phyloP scores from a whole-genome alignment of 176 grass and related monocot species.

The Calamus simplicifolius region DNA sequence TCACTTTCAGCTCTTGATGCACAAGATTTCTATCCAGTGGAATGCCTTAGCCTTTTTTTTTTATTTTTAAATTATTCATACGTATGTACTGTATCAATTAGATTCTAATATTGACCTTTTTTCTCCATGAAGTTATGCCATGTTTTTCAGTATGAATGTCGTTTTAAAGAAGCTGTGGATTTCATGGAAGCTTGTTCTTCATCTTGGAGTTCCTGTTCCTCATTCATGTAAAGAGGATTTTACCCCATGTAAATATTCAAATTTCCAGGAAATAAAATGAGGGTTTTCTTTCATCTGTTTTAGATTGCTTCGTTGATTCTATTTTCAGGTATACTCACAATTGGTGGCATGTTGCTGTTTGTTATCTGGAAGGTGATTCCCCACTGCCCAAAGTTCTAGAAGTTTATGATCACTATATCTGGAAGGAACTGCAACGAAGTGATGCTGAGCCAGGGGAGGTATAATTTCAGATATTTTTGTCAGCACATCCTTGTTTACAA shows the following conservation, averaged over 20 bases:
- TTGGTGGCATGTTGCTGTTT: conserved; percentile 74
- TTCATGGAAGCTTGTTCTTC: conserved; percentile 70
- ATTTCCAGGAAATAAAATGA: background rate
- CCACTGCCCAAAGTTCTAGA: conserved; percentile 51
- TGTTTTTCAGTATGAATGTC: conserved; percentile 64
- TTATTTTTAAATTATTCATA: too few relatives aligned
- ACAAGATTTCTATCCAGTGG: too few relatives aligned
- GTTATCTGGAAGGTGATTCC: conserved; percentile 70
- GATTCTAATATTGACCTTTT: conserved; percentile 11
- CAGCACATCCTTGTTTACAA: background rate
- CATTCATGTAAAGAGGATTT: conserved; percentile 51
- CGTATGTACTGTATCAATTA: too few relatives aligned
- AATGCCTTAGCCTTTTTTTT: too few relatives aligned
- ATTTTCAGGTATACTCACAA: conserved; percentile 54
- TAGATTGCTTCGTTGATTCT: background rate
- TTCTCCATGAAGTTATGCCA: conserved; percentile 45
- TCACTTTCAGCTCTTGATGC: too few relatives aligned
- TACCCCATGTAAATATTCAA: conserved; percentile 1
- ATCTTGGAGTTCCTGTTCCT: conserved; percentile 40
- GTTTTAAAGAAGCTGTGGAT: conserved; percentile 57
- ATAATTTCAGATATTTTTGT: conserved; percentile 14
- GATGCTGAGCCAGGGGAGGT: conserved; percentile 59
- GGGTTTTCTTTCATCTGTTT: background rate
- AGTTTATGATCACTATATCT: conserved; percentile 57
- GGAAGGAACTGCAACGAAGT: conserved; percentile 48